Evolutionary conservation across 345 rosid species (phyloP), one percentile per base, ranked within the genome.

Genomic region (Geranium rotundifolium): DNA sequence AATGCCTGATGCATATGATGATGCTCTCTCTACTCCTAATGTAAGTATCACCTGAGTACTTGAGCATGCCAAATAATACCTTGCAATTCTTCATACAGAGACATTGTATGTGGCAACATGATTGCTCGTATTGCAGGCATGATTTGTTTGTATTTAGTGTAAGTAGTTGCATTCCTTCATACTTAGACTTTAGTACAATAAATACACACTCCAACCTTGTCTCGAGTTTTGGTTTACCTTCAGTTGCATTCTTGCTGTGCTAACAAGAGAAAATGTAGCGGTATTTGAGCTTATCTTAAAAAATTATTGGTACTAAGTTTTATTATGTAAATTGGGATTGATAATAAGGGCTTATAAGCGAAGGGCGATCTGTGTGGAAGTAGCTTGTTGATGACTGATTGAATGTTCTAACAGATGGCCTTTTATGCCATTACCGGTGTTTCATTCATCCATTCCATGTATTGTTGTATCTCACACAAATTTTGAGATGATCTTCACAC

Each of bases 1-100:
- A 55, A 79, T 78, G 60, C 97, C 99, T 64, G 99, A 87, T 76
- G 90, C 96, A 17, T 93, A 87, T 73, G 97, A 93, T 62, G 95
- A 93, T 57, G 79, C 74, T 76, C 81, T 89, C 69, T 89, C 99
- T 46, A 84, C 99, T 65, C 99, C 99, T 59, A 93, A 89, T 81
- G 99, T 92, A 72, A 72, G 95, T 65, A 67, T 63, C 54, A 16
- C 56, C 9, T 13, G 12, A 16, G 15, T 12, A 46, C 52, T 46
- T 14, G 15, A 46, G 52, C 52, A 7, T 46, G 14, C 52, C 52
- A 46, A 46, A 9, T 12, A 46, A 46, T 46, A 46, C 16, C 52
- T 46, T 46, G 52, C 52, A 46, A 46, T 29, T 17, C 62, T 61
- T 19, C 16, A 19, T 39, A 39, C 8, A 34, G 29, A 46, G 29